These are phyloP conservation scores for Cryptococcus amylolentus DNA, from an alignment of 1,284 basidiomycete genomes.

Conservation along the genomic window DNA sequence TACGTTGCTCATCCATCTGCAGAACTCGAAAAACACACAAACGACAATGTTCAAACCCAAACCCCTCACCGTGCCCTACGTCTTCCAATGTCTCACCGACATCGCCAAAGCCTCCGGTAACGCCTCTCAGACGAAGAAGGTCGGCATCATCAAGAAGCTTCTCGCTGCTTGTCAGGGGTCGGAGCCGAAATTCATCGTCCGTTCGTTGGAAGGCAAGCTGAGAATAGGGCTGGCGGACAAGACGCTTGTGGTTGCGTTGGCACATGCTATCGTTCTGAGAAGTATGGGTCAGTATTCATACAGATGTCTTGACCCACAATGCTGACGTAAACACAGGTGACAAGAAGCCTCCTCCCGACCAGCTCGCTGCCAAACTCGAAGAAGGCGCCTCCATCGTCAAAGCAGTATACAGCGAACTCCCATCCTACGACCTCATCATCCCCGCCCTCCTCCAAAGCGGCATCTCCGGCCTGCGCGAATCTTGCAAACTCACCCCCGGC, in stretches of 20 bases:
- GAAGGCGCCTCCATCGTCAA: conserved; percentile 77
- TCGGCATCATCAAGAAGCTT: conserved; percentile 90
- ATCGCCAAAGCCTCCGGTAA: conserved; percentile 82
- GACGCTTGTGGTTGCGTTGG: conserved; percentile 81
- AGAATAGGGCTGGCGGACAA: conserved; percentile 96
- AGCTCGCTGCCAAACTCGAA: conserved; percentile 71
- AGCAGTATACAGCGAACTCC: conserved; percentile 91
- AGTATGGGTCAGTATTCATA: conserved; percentile 59
- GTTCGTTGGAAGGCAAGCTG: conserved; percentile 93
- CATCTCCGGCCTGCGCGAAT: conserved; percentile 64
- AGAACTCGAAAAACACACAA: conserved; percentile 92
- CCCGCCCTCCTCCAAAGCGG: conserved; percentile 83
- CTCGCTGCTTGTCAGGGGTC: conserved; percentile 82
- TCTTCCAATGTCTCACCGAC: conserved; percentile 79
- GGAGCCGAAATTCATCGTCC: conserved; percentile 91
- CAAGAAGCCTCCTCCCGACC: conserved; percentile 71
- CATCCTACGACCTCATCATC: conserved; percentile 89
- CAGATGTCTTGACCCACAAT: neutral
- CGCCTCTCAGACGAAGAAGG: conserved; percentile 88
- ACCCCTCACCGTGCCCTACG: conserved; percentile 77
- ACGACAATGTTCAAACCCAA: conserved; percentile 94
- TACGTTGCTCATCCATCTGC: neutral
- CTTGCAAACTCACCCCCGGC: conserved; percentile 85
- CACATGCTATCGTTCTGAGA: conserved; percentile 77
- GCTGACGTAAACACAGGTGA: conserved; percentile 39